Base-by-base conservation (phyloP, 805 yeast genomes). In the Yamadazyma olivae region DNA sequence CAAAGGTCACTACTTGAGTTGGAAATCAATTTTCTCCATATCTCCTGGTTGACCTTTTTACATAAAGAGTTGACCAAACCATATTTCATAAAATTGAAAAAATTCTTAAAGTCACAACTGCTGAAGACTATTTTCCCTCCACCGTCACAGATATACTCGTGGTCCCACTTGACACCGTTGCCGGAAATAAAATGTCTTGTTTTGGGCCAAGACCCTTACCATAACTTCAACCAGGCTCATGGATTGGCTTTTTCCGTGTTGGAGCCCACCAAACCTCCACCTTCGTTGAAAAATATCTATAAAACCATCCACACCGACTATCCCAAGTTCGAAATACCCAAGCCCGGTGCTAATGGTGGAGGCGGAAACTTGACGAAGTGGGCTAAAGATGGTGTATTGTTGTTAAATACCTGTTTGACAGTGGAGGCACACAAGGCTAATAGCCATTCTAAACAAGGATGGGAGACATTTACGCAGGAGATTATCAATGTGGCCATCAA, bases 131-230 rank as follows among this genome's bases (percentile, higher is more conserved):
- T 91, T 0, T 91, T 87, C 59, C 99, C 99, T 2, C 90, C 91
- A 0, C 56, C 65, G 13, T 52, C 73, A 10, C 83, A 85, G 41
- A 77, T 93, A 15, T 93, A 93, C 56, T 86, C 97, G 0, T 93
- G 98, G 97, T 81, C 95, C 2, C 74, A 88, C 21, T 68, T 81
- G 13, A 88, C 98, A 0, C 95, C 96, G 0, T 64, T 91, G 15
- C 65, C 77, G 3, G 57, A 74, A 3, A 84, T 89, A 14, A 81
- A 79, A 51, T 93, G 91, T 18, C 73, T 93, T 1, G 74, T 93
- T 9, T 65, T 93, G 30, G 99, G 99, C 1, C 99, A 93, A 57
- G 99, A 93, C 56, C 99, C 99, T 0, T 93, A 93, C 56, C 99
- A 93, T 59, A 88, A 89, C 56, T 60, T 61, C 49, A 84, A 85